A percentile compares a stretch with the other conserved stretches of the same genome.
These are phyloP conservation scores for Colletotrichum sp. DNA, from an alignment of 2,329 filamentous ascomycete genomes.

Conservation along the genomic window DNA sequence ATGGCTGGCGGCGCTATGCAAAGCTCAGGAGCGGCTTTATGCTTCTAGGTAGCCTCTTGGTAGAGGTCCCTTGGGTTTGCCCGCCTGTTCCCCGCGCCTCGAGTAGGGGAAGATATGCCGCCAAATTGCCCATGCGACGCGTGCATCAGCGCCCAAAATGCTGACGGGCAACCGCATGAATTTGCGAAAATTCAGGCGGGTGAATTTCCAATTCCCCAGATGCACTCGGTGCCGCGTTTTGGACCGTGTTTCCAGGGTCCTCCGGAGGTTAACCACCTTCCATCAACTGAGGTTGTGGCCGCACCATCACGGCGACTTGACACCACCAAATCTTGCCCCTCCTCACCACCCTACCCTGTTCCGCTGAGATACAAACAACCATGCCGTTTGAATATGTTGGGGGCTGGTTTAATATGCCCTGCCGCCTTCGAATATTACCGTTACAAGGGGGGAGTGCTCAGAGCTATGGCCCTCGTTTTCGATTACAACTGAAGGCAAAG, in stretches of 20 bases:
- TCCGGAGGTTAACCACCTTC: neutral
- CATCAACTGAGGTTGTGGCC: neutral
- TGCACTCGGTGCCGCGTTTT: neutral
- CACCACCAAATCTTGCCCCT: neutral
- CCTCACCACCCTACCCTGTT: neutral
- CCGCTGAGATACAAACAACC: neutral
- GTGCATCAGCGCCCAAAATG: neutral
- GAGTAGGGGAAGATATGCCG: neutral
- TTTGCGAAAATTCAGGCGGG: neutral
- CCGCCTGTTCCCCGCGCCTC: neutral
- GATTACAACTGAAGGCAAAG: neutral
- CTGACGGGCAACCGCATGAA: neutral
- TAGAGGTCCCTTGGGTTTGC: neutral
- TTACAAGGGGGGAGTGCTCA: neutral
- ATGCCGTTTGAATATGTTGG: slow-evolving; percentile 2
- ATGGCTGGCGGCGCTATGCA: neutral
- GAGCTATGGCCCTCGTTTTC: slow-evolving; percentile 4
- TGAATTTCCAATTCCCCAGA: neutral
- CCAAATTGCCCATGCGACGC: slow-evolving; percentile 2
- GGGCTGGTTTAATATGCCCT: slow-evolving; percentile 1
- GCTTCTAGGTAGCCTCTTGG: neutral
- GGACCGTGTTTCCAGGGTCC: neutral
- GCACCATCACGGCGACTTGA: neutral
- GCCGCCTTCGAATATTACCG: slow-evolving; percentile 1
- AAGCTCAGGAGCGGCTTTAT: neutral